Percentiles rank a stretch among this genome's conserved stretches.
These are phyloP conservation scores for Bondarzewia mesenterica DNA, from an alignment of 1,284 basidiomycete genomes.

Conservation along the genomic window DNA sequence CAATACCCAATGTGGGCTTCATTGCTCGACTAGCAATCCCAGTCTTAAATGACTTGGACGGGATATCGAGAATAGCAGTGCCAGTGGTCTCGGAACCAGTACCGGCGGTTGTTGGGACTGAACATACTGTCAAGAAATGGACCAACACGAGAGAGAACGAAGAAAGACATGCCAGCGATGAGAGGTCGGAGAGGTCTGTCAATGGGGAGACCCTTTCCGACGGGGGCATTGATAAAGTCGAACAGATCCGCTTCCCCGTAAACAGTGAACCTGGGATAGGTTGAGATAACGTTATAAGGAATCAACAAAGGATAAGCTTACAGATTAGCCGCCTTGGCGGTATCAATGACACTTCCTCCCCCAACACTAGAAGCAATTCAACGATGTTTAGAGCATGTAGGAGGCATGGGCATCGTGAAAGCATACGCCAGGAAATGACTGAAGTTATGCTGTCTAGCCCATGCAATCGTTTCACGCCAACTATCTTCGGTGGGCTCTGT, in stretches of 20 bases:
- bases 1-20: conserved; percentile 84
- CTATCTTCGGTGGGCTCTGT: conserved; percentile 92
- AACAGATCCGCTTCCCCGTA: conserved; percentile 89
- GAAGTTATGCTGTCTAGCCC: conserved; percentile 81
- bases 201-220: conserved; percentile 89
- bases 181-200: conserved; percentile 71
- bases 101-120: conserved; percentile 91
- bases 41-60: conserved; percentile 89
- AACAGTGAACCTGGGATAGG: conserved; percentile 57
- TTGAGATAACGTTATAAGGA: neutral
- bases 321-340: conserved; percentile 88
- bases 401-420: conserved; percentile 2
- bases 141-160: neutral
- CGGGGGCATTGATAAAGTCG: conserved; percentile 95
- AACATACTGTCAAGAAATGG: neutral
- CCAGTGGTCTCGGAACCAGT: conserved; percentile 98
- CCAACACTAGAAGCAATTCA: conserved; percentile 55
- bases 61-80: conserved; percentile 93
- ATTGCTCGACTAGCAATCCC: conserved; percentile 90
- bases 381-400: conserved; percentile 1
- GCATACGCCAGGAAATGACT: conserved; percentile 89
- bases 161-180: conserved; percentile 54
- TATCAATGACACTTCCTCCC: conserved; percentile 94
- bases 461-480: conserved; percentile 82
- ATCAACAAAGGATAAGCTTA: conserved; percentile 32